These are phyloP conservation scores for Penicillium brevicompactum DNA, from an alignment of 2,329 filamentous ascomycete genomes.

Conservation along the genomic window DNA sequence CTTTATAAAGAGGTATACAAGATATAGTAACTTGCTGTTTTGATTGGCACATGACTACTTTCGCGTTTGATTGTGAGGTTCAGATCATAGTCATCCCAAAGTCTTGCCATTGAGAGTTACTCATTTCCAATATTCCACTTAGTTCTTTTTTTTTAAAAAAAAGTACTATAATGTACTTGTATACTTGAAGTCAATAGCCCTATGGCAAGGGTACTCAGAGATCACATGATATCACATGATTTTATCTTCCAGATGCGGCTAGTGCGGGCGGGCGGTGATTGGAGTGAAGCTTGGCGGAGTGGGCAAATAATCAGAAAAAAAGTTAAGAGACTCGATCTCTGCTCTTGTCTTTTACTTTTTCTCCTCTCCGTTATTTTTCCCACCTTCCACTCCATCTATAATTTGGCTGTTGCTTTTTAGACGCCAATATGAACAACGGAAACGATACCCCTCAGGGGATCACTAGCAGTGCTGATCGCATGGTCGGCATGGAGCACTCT, in stretches of 20 bases:
- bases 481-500: conserved; percentile 75
- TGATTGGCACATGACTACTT: too few relatives aligned
- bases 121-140: too few relatives aligned
- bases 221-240: neutral
- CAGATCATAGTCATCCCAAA: too few relatives aligned
- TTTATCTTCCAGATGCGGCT: conserved; percentile 21
- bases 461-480: conserved; percentile 49
- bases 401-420: conserved; percentile 8
- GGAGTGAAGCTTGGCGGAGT: conserved; percentile 31
- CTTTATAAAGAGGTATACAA: too few relatives aligned
- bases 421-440: conserved; percentile 34
- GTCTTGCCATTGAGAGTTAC: too few relatives aligned
- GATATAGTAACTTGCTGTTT: too few relatives aligned
- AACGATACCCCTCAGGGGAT: conserved; percentile 30
- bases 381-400: conserved; percentile 4
- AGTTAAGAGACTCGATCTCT: conserved; percentile 22
- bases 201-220: conserved; percentile 22
- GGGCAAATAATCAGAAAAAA: conserved; percentile 30
- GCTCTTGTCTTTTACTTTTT: conserved; percentile 17
- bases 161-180: too few relatives aligned
- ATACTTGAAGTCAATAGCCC: conserved; percentile 19
- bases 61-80: too few relatives aligned
- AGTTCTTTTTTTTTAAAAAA: too few relatives aligned
- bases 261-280: conserved; percentile 28
- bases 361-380: neutral